Conservation (phyloP, 805 yeast species). For the Candida lessepsii region DNA sequence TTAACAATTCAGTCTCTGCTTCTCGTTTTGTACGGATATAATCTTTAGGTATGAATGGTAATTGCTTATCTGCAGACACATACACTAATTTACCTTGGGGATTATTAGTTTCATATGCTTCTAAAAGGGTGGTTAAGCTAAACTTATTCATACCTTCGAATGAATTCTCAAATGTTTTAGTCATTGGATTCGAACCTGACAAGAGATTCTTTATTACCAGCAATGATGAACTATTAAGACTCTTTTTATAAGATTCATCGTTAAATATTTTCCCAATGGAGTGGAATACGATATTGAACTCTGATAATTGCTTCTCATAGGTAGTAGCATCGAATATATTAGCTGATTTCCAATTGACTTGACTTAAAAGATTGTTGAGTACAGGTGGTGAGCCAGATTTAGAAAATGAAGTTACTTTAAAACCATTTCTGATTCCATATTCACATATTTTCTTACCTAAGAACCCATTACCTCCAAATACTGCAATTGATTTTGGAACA, state of each 20-base stretch:
- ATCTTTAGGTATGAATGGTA: constrained; percentile 62
- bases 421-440: constrained; percentile 60
- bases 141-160: constrained; percentile 68
- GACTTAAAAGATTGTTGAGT: constrained; percentile 50
- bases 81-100: constrained; percentile 49
- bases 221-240: constrained; percentile 32
- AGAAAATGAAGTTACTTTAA: constrained; percentile 66
- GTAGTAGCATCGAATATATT: constrained; percentile 65
- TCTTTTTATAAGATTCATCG: constrained; percentile 62
- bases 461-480: constrained; percentile 89
- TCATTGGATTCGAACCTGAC: constrained; percentile 64
- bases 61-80: constrained; percentile 73
- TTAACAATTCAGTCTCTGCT: constrained; percentile 63
- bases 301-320: constrained; percentile 46
- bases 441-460: constrained; percentile 69
- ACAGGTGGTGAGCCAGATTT: constrained; percentile 53
- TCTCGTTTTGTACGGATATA: constrained; percentile 74
- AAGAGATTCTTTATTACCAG: constrained; percentile 19
- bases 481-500: too few relatives aligned
- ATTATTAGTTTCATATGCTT: constrained; percentile 11
- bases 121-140: constrained; percentile 63
- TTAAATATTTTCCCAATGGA: constrained; percentile 77
- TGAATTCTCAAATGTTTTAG: constrained; percentile 40
- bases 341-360: constrained; percentile 66
- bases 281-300: constrained; percentile 72